Evolutionary conservation across 805 yeast genomes (phyloP).

Genomic region (Myxozyma monticola): DNA sequence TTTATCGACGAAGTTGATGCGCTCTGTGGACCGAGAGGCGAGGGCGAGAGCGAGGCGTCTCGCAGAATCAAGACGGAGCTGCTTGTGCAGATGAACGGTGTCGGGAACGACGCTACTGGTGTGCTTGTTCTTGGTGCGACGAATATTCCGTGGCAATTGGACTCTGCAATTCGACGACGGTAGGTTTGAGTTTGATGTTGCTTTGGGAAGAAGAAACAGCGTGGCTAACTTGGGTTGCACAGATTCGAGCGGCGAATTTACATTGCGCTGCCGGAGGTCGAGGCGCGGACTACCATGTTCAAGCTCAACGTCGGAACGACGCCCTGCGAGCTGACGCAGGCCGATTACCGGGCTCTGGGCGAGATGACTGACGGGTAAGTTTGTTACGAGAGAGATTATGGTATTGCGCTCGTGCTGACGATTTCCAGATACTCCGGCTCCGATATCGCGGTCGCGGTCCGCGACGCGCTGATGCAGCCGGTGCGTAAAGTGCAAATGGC

Average conservation of each 20-base stretch:
- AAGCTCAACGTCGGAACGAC: slow-evolving; percentile 89
- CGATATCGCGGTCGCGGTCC: slow-evolving; percentile 92
- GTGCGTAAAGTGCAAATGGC: slow-evolving; percentile 93
- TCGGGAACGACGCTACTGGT: slow-evolving; percentile 89
- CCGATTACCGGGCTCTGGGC: slow-evolving; percentile 76
- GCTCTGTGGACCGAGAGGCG: slow-evolving; percentile 96
- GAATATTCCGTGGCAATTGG: slow-evolving; percentile 98
- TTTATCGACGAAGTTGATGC: slow-evolving; percentile 99
- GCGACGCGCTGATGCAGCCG: slow-evolving; percentile 98
- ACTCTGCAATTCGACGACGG: slow-evolving; percentile 96
- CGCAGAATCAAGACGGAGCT: slow-evolving; percentile 95
- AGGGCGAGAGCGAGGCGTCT: slow-evolving; percentile 94
- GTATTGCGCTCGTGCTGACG: too few species aligned
- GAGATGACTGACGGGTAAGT: slow-evolving; percentile 95
- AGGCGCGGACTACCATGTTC: slow-evolving; percentile 90
- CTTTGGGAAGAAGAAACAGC: too few species aligned
- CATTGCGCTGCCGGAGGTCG: slow-evolving; percentile 91
- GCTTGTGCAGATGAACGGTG: slow-evolving; percentile 98
- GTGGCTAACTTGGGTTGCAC: too few species aligned
- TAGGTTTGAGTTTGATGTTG: too few species aligned
- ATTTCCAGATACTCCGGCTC: slow-evolving; percentile 98
- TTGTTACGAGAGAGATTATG: too few species aligned
- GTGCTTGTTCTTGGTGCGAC: slow-evolving; percentile 96
- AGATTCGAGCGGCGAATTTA: slow-evolving; percentile 88
- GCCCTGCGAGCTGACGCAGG: slow-evolving; percentile 72